These are phyloP conservation scores for Galerina sulciceps DNA, from an alignment of 768 basidiomycete genomes.

Conservation along the genomic window DNA sequence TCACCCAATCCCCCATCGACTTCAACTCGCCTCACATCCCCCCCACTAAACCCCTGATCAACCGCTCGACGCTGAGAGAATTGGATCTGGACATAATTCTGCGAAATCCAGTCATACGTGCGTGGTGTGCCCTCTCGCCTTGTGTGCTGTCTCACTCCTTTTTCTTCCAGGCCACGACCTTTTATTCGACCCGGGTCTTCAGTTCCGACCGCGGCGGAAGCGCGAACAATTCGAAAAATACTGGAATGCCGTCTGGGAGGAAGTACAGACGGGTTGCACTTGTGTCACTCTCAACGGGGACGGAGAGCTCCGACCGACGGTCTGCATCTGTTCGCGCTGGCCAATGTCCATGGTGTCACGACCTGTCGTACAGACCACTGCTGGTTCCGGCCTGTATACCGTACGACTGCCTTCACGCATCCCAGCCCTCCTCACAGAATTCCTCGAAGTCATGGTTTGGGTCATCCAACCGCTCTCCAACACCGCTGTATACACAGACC, in stretches of 20 bases:
- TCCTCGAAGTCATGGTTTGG: conserved; percentile 79
- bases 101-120: conserved; percentile 89
- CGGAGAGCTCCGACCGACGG: conserved; percentile 55
- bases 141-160: conserved; percentile 13
- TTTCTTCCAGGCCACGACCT: conserved; percentile 76
- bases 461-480: conserved; percentile 83
- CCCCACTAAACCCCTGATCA: conserved; percentile 75
- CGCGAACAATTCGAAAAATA: conserved; percentile 76
- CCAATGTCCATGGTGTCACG: conserved; percentile 16
- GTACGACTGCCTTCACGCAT: conserved; percentile 76
- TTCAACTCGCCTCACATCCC: conserved; percentile 62
- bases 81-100: conserved; percentile 86
- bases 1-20: background rate
- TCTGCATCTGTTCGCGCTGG: conserved; percentile 55
- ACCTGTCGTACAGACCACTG: conserved; percentile 22
- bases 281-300: conserved; percentile 71
- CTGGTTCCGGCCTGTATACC: conserved; percentile 42
- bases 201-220: conserved; percentile 82
- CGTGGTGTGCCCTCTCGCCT: conserved; percentile 35
- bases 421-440: conserved; percentile 68
- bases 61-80: conserved; percentile 81
- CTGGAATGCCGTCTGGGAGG: conserved; percentile 81
- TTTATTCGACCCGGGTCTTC: conserved; percentile 83
- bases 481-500: conserved; percentile 63
- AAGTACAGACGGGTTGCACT: conserved; percentile 82